phyloP scores from a whole-genome alignment of 768 basidiomycete genomes.

The Russula brevipes region DNA sequence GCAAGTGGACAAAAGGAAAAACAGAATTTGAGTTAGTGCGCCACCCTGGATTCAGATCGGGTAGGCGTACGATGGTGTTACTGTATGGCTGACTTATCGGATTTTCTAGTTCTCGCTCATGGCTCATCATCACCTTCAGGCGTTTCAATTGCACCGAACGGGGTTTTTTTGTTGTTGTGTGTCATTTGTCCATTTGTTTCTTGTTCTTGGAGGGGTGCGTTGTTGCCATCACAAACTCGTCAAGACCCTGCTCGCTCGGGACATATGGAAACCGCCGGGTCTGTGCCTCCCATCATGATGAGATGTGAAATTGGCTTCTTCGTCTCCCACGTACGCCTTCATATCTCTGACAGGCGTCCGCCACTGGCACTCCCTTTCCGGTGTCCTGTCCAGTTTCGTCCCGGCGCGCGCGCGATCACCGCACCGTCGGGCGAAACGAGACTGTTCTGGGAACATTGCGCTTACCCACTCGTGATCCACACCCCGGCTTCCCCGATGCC shows the following conservation, averaged over 20 bases:
- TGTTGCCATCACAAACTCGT: slow-evolving; percentile 8
- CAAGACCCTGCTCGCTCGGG: neutral
- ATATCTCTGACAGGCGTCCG: neutral
- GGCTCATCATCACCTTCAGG: neutral
- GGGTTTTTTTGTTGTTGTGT: neutral
- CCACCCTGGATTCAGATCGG: neutral
- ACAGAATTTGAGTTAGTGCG: neutral
- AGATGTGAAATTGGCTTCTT: neutral
- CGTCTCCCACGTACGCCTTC: neutral
- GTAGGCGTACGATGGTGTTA: neutral
- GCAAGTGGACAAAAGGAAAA: neutral
- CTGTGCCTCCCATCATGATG: neutral
- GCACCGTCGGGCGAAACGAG: slow-evolving; percentile 12
- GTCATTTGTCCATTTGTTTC: neutral
- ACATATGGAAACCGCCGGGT: neutral
- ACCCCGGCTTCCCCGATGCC: neutral
- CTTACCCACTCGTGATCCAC: neutral
- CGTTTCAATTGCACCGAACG: neutral
- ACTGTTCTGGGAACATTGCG: slow-evolving; percentile 15
- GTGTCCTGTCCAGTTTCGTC: neutral
- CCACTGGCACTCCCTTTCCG: neutral
- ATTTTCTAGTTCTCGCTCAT: neutral
- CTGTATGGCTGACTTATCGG: neutral
- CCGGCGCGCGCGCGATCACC: neutral
- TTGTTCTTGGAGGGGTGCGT: neutral